phyloP scores from a whole-genome alignment of 371 early-diverging fungal genomes.

The Saksenaea vasiformis region DNA sequence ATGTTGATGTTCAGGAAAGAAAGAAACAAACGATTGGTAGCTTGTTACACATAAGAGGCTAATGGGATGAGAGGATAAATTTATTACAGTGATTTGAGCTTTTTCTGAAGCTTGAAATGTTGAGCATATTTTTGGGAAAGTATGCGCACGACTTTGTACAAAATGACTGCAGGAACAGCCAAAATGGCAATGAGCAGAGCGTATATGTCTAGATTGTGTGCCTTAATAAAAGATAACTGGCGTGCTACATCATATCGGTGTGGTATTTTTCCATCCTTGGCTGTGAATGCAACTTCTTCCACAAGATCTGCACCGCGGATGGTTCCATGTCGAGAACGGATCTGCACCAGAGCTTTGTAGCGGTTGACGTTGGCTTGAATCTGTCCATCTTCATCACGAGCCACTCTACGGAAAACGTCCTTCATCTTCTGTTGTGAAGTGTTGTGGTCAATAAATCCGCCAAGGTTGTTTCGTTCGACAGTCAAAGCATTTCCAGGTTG shows the following conservation, averaged over 20 bases:
- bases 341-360: constrained; percentile 18
- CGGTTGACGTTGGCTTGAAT: constrained; percentile 13
- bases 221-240: constrained; percentile 29
- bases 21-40: too few species aligned
- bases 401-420: not conserved
- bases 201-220: constrained; percentile 27
- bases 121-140: not conserved
- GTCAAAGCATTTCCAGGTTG: constrained; percentile 29
- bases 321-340: constrained; percentile 15
- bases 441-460: not conserved
- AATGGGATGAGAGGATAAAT: not conserved
- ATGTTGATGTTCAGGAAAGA: too few species aligned
- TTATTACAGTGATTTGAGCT: not conserved
- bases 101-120: not conserved
- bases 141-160: not conserved
- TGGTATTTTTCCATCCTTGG: constrained; percentile 8
- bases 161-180: not conserved
- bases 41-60: too few species aligned
- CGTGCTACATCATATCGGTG: constrained; percentile 19
- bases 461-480: not conserved
- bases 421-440: not conserved
- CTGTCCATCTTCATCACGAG: not conserved
- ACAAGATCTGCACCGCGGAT: constrained; percentile 24
- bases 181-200: not conserved
- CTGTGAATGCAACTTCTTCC: constrained; percentile 25